Conservation (phyloP, 768 basidiomycete genomes). For the Lentinula edodes region DNA sequence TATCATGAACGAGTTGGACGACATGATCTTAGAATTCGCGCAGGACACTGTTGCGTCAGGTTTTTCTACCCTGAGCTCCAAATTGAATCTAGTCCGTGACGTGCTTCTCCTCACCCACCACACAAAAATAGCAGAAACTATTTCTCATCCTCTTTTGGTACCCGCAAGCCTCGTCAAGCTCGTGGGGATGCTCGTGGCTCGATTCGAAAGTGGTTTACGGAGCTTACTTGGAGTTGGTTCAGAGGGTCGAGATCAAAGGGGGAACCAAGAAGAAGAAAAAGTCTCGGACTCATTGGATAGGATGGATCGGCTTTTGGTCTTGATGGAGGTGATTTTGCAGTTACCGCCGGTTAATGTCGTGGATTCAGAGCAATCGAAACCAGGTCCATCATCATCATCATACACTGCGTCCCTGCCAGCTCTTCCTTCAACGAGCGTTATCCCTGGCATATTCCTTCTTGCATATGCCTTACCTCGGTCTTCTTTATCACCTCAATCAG, state of each 20-base stretch:
- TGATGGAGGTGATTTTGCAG: neutral
- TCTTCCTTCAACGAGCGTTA: neutral
- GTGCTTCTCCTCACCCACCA: neutral
- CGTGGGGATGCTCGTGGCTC: neutral
- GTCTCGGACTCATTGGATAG: neutral
- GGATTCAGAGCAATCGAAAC: neutral
- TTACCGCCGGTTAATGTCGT: neutral
- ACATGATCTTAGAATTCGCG: neutral
- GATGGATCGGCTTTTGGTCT: neutral
- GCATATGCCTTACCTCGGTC: neutral
- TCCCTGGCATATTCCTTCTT: neutral
- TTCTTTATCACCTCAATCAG: neutral
- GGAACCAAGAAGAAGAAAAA: neutral
- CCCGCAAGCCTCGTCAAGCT: neutral
- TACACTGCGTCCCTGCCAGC: neutral
- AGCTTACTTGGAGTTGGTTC: neutral
- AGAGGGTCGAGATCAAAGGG: neutral
- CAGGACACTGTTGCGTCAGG: neutral
- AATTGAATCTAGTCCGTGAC: neutral
- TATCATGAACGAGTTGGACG: neutral
- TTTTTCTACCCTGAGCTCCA: neutral
- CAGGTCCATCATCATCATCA: neutral
- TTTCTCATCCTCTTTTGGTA: neutral
- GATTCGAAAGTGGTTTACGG: neutral
- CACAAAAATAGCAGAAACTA: neutral